These are phyloP conservation scores for Cryphonectria japonica DNA, from an alignment of 2,329 filamentous ascomycete species.

Conservation along the genomic window DNA sequence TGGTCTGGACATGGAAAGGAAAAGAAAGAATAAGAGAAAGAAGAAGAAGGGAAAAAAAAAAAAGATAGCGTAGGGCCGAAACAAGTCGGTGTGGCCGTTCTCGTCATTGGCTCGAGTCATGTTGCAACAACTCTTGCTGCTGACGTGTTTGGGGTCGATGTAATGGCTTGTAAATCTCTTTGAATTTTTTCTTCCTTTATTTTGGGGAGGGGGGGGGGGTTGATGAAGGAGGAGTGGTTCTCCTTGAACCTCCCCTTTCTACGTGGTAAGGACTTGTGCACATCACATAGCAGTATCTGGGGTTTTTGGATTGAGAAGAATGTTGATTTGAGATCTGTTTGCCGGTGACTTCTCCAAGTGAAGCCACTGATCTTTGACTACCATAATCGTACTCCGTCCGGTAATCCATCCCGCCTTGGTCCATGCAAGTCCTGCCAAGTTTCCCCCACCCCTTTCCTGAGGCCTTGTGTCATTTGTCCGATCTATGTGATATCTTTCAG, in stretches of 20 bases:
- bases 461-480: conserved; percentile 12
- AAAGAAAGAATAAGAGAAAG: background rate
- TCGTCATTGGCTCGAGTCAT: conserved; percentile 22
- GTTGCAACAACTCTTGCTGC: conserved; percentile 15
- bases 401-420: background rate
- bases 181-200: background rate
- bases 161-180: background rate
- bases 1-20: background rate
- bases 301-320: background rate
- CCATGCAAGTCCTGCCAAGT: background rate
- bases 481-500: conserved; percentile 25
- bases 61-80: conserved; percentile 3
- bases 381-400: conserved; percentile 18
- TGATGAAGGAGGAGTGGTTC: background rate
- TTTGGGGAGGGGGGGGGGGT: no score
- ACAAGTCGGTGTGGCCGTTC: conserved; percentile 24
- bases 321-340: conserved; percentile 10
- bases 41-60: background rate
- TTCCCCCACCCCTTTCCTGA: background rate
- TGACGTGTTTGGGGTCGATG: conserved; percentile 4
- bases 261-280: background rate
- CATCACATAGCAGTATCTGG: background rate
- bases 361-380: conserved; percentile 1
- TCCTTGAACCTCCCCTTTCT: background rate
- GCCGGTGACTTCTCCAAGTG: conserved; percentile 4